Base-by-base conservation (phyloP, 73 alveolate genomes). In the Paramecium primaurelia region DNA sequence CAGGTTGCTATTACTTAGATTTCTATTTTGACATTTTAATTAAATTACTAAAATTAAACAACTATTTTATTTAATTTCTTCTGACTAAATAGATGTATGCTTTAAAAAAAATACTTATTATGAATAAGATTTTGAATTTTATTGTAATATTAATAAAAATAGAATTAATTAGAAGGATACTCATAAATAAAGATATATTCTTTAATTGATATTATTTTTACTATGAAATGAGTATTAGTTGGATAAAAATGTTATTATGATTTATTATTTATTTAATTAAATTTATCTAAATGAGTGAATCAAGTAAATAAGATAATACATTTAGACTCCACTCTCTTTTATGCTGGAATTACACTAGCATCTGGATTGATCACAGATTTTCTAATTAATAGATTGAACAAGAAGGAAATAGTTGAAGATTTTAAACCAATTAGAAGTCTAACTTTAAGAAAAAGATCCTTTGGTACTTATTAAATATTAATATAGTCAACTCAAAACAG, bases 271-370 rank as follows among this genome's bases (percentile, higher is more conserved):
- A 54, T 54, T 18, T 54, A n/a, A 54, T 54, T 54, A 54, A 54
- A 54, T 54, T 54, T 64, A 64, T 64, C 84, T 64, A 64, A 64
- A 64, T 64, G 84, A 34, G 51, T 64, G 84, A 64, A 11, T 28
- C 42, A 64, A 64, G 84, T 64, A 64, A 32, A 34, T 32, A 28
- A 64, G 42, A 14, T 32, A 6, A 28, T 34, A 28, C 12, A 73
- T 73, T 34, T 80, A 80, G 91, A 80, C 12, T 22, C 91, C 16
- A 20, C 58, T 18, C 44, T 80, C 28, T 44, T 80, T 44, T 80
- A 80, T 80, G 91, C 91, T 80, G 91, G 91, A 7, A n/a, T 80
- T 10, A 45, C 77, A 20, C 45, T 80, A 38, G 75, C 91, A 45
- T 80, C 91, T 16, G 91, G 91, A 45, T 80, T 80, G 28, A 25